These are phyloP conservation scores for Fusarium sp. DNA, from an alignment of 2,329 filamentous ascomycete genomes.

Conservation along the genomic window DNA sequence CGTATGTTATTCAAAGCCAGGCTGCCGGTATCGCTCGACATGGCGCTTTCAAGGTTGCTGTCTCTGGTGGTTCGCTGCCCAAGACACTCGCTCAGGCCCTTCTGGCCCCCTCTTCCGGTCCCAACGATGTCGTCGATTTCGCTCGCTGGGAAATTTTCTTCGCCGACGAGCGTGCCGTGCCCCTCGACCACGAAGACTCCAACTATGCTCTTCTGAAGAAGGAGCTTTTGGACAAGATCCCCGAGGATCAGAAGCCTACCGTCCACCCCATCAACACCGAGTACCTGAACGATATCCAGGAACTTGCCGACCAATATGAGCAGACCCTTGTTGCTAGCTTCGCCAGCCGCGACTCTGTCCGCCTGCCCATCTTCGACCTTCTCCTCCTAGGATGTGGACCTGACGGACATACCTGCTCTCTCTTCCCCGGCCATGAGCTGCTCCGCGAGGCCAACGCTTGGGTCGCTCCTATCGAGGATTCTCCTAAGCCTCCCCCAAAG, in stretches of 20 bases:
- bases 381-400: slow-evolving; percentile 93
- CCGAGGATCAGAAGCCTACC: slow-evolving; percentile 71
- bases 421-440: slow-evolving; percentile 91
- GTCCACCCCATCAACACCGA: slow-evolving; percentile 81
- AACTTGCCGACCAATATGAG: slow-evolving; percentile 94
- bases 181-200: slow-evolving; percentile 90
- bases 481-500: slow-evolving; percentile 90
- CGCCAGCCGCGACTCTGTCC: slow-evolving; percentile 91
- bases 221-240: slow-evolving; percentile 90
- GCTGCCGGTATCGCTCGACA: slow-evolving; percentile 83
- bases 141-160: slow-evolving; percentile 98
- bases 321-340: slow-evolving; percentile 86
- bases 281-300: slow-evolving; percentile 80
- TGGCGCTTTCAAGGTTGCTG: slow-evolving; percentile 86
- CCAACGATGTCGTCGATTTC: slow-evolving; percentile 77
- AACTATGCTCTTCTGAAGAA: slow-evolving; percentile 91
- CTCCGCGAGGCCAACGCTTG: slow-evolving; percentile 89
- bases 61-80: slow-evolving; percentile 94
- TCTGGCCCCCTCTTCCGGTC: slow-evolving; percentile 64
- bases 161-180: slow-evolving; percentile 94
- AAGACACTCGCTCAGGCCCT: slow-evolving; percentile 88
- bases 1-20: slow-evolving; percentile 86
- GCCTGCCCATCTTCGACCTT: slow-evolving; percentile 93
- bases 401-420: slow-evolving; percentile 95
- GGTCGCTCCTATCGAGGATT: slow-evolving; percentile 92